Base-by-base conservation (phyloP, 164 flowering plant genomes). In the Annona squamosa region DNA sequence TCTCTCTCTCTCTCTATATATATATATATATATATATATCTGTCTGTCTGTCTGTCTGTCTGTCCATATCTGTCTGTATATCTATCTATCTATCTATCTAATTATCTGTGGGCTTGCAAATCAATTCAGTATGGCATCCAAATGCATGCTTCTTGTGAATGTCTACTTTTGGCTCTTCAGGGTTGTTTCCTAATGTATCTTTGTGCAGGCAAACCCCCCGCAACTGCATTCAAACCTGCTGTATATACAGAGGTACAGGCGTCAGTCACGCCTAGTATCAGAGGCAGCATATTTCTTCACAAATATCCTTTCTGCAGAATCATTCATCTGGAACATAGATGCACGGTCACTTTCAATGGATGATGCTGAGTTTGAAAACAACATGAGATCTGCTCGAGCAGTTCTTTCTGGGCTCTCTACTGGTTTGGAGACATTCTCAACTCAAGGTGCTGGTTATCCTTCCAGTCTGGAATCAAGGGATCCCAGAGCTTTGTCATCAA, bases 281-380 rank as follows among this genome's bases (percentile, higher is more conserved):
- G 99, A 94, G 84, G 79, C 97, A 77, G 90, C 97, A 48, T 94
- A 92, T 73, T 91, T 86, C 75, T 94, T 92, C 80, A 94, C 98
- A 65, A 92, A 92, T 85, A 88, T 94, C 83, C 97, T 91, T 74
- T 94, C 99, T 57, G 96, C 92, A 17, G 97, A 82, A 79, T 87
- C 97, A 56, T 92, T 94, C 83, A 90, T 94, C 74, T 83, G 84
- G 46, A 92, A 88, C 73, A 87, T 94, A 46, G 87, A 92, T 83
- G 97, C 94, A 72, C 76, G 88, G 64, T 81, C 97, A 68, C 85
- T 94, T 74, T 94, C 99, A 48, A 89, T 94, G 99, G 97, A 94
- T 47, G 97, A 90, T 81, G 71, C 76, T 9, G 96, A 94, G 77
- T 94, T 86, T 77, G 88, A 91, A 75, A 84, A 70, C 61, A 90